A percentile compares a stretch with the other conserved stretches of the same genome.
phyloP scores from a whole-genome alignment of 306 rosid species.

The Begonia masoniana region DNA sequence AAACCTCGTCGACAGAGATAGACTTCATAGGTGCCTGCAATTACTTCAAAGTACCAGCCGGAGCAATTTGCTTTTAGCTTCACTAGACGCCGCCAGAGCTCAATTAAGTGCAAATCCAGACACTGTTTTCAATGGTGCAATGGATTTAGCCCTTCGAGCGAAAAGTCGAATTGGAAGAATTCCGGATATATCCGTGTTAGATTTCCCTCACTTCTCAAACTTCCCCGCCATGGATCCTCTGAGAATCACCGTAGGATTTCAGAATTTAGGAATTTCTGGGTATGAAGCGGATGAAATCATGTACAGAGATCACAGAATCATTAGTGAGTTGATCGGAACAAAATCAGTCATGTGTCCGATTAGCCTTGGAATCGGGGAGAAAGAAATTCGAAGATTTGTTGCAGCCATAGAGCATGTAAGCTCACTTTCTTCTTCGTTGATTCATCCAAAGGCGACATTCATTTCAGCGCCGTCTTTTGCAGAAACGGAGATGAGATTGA shows the following conservation, averaged over 20 bases:
- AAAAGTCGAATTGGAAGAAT: slow-evolving; percentile 22
- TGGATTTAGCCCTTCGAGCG: slow-evolving; percentile 43
- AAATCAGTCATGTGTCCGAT: slow-evolving; percentile 50
- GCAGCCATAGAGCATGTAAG: slow-evolving; percentile 45
- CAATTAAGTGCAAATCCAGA: slow-evolving; percentile 57
- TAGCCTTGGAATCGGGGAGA: slow-evolving; percentile 56
- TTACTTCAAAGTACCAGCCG: slow-evolving; percentile 83
- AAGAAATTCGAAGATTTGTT: slow-evolving; percentile 52
- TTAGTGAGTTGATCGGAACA: slow-evolving; percentile 68
- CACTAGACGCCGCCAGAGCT: slow-evolving; percentile 84
- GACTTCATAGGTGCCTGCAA: slow-evolving; percentile 60
- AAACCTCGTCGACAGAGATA: slow-evolving; percentile 37
- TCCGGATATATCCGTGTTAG: slow-evolving; percentile 48
- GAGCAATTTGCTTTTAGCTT: slow-evolving; percentile 77
- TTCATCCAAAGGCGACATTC: slow-evolving; percentile 10
- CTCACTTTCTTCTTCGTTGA: slow-evolving; percentile 13
- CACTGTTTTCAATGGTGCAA: slow-evolving; percentile 32
- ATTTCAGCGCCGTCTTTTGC: slow-evolving; percentile 26
- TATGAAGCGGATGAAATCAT: slow-evolving; percentile 63
- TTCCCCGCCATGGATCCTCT: slow-evolving; percentile 51
- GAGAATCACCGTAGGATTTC: slow-evolving; percentile 65
- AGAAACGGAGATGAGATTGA: slow-evolving; percentile 32
- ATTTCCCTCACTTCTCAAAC: slow-evolving; percentile 28
- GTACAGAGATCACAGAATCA: slow-evolving; percentile 34
- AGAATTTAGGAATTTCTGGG: slow-evolving; percentile 68